phyloP scores from a whole-genome alignment of 202 grass and related monocot species.

The Miscanthus sacchariflorus region DNA sequence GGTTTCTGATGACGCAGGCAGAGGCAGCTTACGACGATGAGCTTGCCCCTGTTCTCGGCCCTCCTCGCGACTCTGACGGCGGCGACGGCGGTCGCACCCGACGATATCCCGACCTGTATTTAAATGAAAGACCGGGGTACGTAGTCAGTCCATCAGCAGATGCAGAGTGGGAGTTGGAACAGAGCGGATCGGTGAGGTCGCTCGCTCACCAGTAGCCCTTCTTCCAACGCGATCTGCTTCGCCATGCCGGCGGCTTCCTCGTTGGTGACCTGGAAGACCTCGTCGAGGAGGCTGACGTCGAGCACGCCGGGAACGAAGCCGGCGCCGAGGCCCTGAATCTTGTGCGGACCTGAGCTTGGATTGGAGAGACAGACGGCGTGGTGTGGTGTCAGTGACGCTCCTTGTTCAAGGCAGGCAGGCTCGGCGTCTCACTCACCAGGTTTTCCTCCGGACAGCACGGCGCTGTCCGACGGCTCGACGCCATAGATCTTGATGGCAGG shows the following conservation, averaged over 20 bases:
- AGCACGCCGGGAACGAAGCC: constrained; percentile 67
- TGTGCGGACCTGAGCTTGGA: constrained; percentile 40
- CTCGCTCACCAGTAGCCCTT: constrained; percentile 53
- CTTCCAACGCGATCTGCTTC: constrained; percentile 57
- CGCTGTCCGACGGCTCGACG: constrained; percentile 68
- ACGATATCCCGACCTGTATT: constrained; percentile 67
- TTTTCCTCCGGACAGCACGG: constrained; percentile 69
- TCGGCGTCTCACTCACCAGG: constrained; percentile 19
- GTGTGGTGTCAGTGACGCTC: too few species aligned
- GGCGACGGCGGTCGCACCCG: constrained; percentile 50
- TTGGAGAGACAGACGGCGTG: too few species aligned
- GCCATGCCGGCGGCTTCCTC: constrained; percentile 59
- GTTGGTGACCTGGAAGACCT: constrained; percentile 60
- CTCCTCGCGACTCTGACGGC: constrained; percentile 54
- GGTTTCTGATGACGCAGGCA: neutral
- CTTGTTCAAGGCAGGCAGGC: too few species aligned
- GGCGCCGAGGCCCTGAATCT: constrained; percentile 74
- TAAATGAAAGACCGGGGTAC: too few species aligned
- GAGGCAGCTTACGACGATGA: constrained; percentile 53
- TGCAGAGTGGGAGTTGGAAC: neutral
- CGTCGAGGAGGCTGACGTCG: constrained; percentile 54
- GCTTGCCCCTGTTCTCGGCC: constrained; percentile 59
- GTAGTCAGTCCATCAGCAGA: neutral
- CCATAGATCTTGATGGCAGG: constrained; percentile 54
- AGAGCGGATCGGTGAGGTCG: neutral